Base-by-base conservation (phyloP, 768 basidiomycete species). In the Daedaleopsis sinensis region DNA sequence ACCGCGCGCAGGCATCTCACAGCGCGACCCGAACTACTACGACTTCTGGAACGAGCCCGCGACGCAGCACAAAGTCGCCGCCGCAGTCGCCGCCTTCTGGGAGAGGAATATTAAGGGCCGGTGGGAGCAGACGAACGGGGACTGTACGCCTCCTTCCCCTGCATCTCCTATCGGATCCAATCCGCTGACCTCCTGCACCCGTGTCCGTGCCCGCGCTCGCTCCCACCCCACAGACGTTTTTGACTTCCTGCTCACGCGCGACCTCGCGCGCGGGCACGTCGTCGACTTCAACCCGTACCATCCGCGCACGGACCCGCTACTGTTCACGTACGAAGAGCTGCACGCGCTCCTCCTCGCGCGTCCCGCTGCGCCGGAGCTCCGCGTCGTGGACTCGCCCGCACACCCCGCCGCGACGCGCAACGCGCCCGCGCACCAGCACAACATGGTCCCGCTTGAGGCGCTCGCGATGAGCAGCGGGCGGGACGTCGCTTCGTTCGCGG, bases 221-320 rank as follows among this genome's bases (percentile, higher is more conserved):
- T 19, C 24, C 16, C 8, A 42, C 55, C 27, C 15, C 57, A 60
- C 68, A 96, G 96, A 97, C 70, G 78, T 83, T 10, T 89, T 98
- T 67, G 96, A 98, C 71, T 74, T 97, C 49, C 83, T 96, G 61
- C 82, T 98, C 38, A 94, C 93, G 2, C 88, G 93, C 32, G 87
- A 94, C 71, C 79, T 93, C 38, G 73, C 82, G 1, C 81, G 85
- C 12, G 91, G 86, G 16, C 90, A 94, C 73, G 79, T 98, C 66
- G 72, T 98, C 69, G 96, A 98, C 72, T 94, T 98, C 75, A 94
- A 94, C 65, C 93, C 94, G 0, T 97, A 90, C 68, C 84, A 88
- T 12, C 84, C 87, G 5, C 86, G 84, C 39, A 97, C 96, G n/a
- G 95, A 98, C 67, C 73, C 94, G 0, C 82, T 96, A 0, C 79